Evolutionary conservation across 306 rosid genomes (phyloP).

Genomic region (Quercus robur): DNA sequence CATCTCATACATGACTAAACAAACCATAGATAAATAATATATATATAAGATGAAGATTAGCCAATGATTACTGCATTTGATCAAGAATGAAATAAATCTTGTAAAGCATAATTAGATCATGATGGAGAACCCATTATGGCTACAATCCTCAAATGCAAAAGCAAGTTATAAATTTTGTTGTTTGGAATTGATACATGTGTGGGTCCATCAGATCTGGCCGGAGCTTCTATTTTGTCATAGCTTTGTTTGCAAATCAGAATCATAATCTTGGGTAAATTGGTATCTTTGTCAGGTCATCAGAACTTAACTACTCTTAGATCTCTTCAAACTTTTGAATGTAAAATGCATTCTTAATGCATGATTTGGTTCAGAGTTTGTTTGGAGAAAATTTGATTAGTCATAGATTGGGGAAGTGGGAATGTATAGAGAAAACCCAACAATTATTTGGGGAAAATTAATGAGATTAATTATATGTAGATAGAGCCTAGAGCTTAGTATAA

Average conservation of each 20-base stretch:
- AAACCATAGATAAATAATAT: no score
- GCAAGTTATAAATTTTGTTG: conserved; percentile 29
- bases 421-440: conserved; percentile 21
- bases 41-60: no score
- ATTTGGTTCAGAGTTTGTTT: conserved; percentile 30
- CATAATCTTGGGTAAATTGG: conserved; percentile 52
- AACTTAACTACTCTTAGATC: conserved; percentile 41
- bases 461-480: not conserved
- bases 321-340: conserved; percentile 15
- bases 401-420: conserved; percentile 36
- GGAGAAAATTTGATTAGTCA: conserved; percentile 49
- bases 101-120: not conserved
- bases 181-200: conserved; percentile 30
- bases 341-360: conserved; percentile 24
- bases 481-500: no score
- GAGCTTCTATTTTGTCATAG: conserved; percentile 41
- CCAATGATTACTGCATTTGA: not conserved
- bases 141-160: not conserved
- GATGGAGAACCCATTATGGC: not conserved
- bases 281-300: conserved; percentile 55
- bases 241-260: conserved; percentile 62
- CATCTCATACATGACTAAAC: not conserved
- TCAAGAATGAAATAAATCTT: not conserved
- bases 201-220: conserved; percentile 49
- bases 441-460: not conserved